Conservation (phyloP, 179 eudicot genomes). For the Carnegiea gigantea region DNA sequence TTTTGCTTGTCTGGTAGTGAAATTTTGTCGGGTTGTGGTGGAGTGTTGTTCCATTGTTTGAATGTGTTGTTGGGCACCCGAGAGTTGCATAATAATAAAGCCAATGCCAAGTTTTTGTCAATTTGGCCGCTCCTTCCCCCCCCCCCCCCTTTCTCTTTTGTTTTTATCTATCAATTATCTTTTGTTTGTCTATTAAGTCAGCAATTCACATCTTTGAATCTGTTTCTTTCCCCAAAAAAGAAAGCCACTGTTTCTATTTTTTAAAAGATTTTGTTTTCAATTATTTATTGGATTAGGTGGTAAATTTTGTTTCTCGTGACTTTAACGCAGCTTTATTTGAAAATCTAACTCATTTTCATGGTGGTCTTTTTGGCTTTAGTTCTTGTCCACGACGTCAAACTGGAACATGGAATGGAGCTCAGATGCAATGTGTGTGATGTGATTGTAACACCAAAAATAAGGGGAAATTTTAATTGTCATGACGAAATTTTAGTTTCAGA, state of each 20-base stretch:
- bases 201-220: slow-evolving; percentile 8
- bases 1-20: slow-evolving; percentile 26
- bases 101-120: slow-evolving; percentile 36
- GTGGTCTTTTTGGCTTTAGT: no score
- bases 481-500: no score
- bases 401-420: no score
- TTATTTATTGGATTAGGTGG: not conserved
- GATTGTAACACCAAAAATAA: no score
- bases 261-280: not conserved
- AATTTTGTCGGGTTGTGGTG: slow-evolving; percentile 32
- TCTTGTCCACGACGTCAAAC: no score
- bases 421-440: no score
- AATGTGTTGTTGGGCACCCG: slow-evolving; percentile 14
- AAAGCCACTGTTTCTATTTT: not conserved
- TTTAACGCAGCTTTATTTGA: not conserved
- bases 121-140: slow-evolving; percentile 11
- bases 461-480: no score
- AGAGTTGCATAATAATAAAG: slow-evolving; percentile 24
- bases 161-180: not conserved
- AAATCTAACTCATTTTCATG: not conserved
- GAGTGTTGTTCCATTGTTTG: slow-evolving; percentile 26
- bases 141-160: not conserved
- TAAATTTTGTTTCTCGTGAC: not conserved
- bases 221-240: not conserved
- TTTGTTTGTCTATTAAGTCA: slow-evolving; percentile 17